A percentile compares a stretch with the other conserved stretches of the same genome.
Evolutionary conservation across 441 rosid species (phyloP).

Genomic region (Pelargonium fulgidum): DNA sequence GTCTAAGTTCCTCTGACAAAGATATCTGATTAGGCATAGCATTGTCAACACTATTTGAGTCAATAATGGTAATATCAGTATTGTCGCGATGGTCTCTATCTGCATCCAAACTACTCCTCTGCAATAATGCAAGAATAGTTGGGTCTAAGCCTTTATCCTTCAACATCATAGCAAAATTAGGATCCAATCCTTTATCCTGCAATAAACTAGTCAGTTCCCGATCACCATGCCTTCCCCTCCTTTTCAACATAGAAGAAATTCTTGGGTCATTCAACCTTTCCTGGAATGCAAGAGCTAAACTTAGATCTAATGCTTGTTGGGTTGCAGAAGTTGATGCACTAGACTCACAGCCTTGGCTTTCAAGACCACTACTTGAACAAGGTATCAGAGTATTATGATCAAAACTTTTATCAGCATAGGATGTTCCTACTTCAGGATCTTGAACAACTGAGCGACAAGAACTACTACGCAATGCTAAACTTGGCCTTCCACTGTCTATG

Average conservation of each 20-base stretch:
- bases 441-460: conserved; percentile 85
- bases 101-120: conserved; percentile 99
- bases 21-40: conserved; percentile 80
- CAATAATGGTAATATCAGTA: conserved; percentile 56
- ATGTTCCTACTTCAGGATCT: conserved; percentile 76
- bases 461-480: conserved; percentile 81
- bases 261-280: conserved; percentile 89
- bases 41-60: conserved; percentile 83
- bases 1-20: conserved; percentile 94
- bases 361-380: conserved; percentile 91
- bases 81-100: conserved; percentile 98
- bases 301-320: conserved; percentile 80
- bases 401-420: conserved; percentile 53
- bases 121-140: conserved; percentile 89
- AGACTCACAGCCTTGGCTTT: conserved; percentile 94
- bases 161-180: conserved; percentile 99
- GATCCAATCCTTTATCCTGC: conserved; percentile 99
- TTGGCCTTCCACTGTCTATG: conserved; percentile 95
- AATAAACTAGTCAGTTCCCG: conserved; percentile 73
- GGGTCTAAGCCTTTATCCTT: conserved; percentile 98
- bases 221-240: conserved; percentile 80
- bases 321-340: conserved; percentile 80
- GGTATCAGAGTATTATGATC: conserved; percentile 55
- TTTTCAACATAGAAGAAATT: conserved; percentile 78
- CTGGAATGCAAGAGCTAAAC: conserved; percentile 85